phyloP scores from a whole-genome alignment of 768 basidiomycete genomes.

The Lactarius indigo region DNA sequence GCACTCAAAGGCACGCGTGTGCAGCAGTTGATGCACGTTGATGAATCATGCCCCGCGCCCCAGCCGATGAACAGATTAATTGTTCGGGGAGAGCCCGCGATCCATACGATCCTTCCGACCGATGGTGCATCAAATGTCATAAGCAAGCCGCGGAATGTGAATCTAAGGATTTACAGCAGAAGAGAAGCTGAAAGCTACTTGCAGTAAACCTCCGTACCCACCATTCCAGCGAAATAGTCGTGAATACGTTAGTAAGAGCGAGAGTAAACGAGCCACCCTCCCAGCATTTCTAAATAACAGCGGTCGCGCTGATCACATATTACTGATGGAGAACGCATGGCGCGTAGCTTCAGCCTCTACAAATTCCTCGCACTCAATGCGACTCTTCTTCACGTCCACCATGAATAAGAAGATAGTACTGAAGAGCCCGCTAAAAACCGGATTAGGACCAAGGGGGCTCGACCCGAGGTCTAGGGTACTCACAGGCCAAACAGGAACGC shows the following conservation, averaged over 20 bases:
- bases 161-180: too few relatives aligned
- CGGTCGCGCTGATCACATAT: background rate
- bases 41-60: too few relatives aligned
- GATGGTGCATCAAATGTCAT: too few relatives aligned
- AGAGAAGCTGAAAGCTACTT: too few relatives aligned
- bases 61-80: too few relatives aligned
- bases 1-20: too few relatives aligned
- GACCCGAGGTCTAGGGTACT: constrained; percentile 26
- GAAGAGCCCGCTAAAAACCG: constrained; percentile 40
- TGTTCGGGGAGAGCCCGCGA: too few relatives aligned
- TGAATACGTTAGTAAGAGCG: background rate
- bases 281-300: background rate
- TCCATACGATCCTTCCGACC: too few relatives aligned
- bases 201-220: too few relatives aligned
- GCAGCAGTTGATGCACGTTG: too few relatives aligned
- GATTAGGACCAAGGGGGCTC: background rate
- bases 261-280: background rate
- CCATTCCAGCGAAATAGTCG: background rate
- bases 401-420: constrained; percentile 59
- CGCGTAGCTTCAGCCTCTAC: constrained; percentile 48
- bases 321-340: constrained; percentile 34
- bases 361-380: constrained; percentile 59
- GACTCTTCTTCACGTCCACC: constrained; percentile 63
- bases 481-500: constrained; percentile 69
- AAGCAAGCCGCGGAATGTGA: too few relatives aligned